Conservation (phyloP, 805 yeast species). For the Myxozyma melibiosi region DNA sequence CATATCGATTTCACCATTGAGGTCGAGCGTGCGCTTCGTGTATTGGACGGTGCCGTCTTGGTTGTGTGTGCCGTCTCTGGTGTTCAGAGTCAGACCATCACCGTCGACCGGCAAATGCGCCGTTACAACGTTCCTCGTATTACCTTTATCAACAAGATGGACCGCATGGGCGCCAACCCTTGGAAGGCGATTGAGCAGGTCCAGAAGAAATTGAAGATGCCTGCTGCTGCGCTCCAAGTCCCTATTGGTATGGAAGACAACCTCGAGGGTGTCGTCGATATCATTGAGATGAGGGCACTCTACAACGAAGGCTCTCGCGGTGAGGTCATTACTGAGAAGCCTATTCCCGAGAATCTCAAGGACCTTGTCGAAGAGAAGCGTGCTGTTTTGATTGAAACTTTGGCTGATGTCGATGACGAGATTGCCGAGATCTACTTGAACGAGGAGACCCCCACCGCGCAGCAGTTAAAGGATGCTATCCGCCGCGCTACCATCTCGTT, state of each 20-base stretch:
- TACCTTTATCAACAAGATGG: slow-evolving; percentile 97
- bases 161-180: slow-evolving; percentile 98
- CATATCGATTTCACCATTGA: slow-evolving; percentile 98
- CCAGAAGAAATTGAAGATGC: slow-evolving; percentile 80
- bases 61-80: slow-evolving; percentile 99
- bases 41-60: slow-evolving; percentile 95
- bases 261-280: slow-evolving; percentile 85
- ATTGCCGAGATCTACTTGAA: slow-evolving; percentile 91
- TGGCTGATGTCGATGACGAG: slow-evolving; percentile 98
- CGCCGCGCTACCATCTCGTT: slow-evolving; percentile 94
- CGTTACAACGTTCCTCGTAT: slow-evolving; percentile 96
- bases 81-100: slow-evolving; percentile 97
- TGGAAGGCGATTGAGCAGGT: slow-evolving; percentile 92
- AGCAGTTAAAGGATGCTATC: slow-evolving; percentile 85
- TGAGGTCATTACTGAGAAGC: slow-evolving; percentile 62
- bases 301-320: slow-evolving; percentile 92
- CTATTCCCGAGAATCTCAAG: slow-evolving; percentile 75
- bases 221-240: slow-evolving; percentile 97
- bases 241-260: slow-evolving; percentile 94
- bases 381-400: slow-evolving; percentile 79
- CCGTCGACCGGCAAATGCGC: slow-evolving; percentile 98
- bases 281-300: slow-evolving; percentile 81
- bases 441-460: slow-evolving; percentile 81
- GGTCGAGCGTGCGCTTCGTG: slow-evolving; percentile 98
- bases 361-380: slow-evolving; percentile 91